A percentile compares a stretch with the other conserved stretches of the same genome.
Conservation (phyloP, 208 protist species). For the Strigomonas galati region DNA sequence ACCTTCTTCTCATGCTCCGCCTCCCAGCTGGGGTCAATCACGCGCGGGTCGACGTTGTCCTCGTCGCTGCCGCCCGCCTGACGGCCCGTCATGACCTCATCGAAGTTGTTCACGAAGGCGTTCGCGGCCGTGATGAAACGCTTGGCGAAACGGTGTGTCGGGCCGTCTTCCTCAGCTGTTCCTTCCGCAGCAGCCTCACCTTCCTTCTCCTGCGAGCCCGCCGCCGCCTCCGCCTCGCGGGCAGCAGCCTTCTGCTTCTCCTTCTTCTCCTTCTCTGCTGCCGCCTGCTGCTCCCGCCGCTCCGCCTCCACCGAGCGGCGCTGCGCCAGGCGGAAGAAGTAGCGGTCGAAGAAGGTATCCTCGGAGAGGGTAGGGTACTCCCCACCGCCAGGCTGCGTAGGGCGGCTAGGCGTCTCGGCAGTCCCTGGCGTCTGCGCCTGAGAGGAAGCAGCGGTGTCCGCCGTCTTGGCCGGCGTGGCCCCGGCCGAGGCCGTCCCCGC, state of each 20-base stretch:
- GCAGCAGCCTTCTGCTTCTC: background rate
- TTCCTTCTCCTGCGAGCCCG: constrained; percentile 2
- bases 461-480: background rate
- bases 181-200: constrained; percentile 8
- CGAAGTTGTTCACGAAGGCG: constrained; percentile 37
- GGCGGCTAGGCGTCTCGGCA: background rate
- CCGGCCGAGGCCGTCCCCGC: constrained; percentile 8
- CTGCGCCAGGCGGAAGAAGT: constrained; percentile 83
- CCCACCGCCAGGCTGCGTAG: background rate
- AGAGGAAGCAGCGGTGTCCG: background rate
- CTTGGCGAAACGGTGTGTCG: constrained; percentile 33
- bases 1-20: background rate
- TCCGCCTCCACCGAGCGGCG: constrained; percentile 34
- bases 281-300: constrained; percentile 14
- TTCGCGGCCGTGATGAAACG: constrained; percentile 37
- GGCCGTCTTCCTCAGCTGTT: too few species aligned
- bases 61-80: constrained; percentile 21
- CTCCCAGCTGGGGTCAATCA: constrained; percentile 2
- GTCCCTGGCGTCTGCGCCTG: background rate
- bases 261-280: background rate
- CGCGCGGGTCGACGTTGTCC: constrained; percentile 17
- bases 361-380: constrained; percentile 22
- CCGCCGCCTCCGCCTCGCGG: background rate
- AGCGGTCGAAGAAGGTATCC: constrained; percentile 81
- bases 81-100: constrained; percentile 35